phyloP scores from a whole-genome alignment of 2,329 filamentous ascomycete species.

The Helotiales sp. region DNA sequence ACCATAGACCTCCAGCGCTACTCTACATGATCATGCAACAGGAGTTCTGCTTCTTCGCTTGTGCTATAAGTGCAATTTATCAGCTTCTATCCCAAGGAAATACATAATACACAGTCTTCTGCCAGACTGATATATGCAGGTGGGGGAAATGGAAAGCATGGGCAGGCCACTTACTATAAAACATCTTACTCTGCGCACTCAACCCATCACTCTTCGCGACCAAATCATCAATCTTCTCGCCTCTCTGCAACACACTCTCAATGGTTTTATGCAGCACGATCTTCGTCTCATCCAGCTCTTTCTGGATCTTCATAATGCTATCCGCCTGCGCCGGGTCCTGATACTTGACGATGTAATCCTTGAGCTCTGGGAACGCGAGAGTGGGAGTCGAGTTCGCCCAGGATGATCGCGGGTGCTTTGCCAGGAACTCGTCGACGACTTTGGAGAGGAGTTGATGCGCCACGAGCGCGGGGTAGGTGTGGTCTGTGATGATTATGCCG shows the following conservation, averaged over 20 bases:
- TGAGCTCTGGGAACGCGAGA: slow-evolving; percentile 73
- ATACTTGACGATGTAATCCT: slow-evolving; percentile 72
- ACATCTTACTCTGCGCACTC: slow-evolving; percentile 95
- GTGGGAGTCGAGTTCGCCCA: slow-evolving; percentile 62
- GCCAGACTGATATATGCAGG: neutral
- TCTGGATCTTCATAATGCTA: slow-evolving; percentile 93
- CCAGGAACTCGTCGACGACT: slow-evolving; percentile 84
- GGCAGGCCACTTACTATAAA: slow-evolving; percentile 72
- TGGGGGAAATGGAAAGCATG: neutral
- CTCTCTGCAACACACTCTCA: slow-evolving; percentile 83
- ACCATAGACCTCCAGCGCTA: neutral
- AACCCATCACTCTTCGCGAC: slow-evolving; percentile 92
- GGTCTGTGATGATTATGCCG: slow-evolving; percentile 78
- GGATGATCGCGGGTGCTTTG: slow-evolving; percentile 71
- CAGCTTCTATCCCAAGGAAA: neutral
- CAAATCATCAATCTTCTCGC: slow-evolving; percentile 94
- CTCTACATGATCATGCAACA: slow-evolving; percentile 73
- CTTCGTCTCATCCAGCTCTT: slow-evolving; percentile 97
- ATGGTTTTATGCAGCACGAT: slow-evolving; percentile 97
- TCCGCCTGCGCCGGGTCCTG: slow-evolving; percentile 83
- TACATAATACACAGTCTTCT: neutral
- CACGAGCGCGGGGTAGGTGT: slow-evolving; percentile 76
- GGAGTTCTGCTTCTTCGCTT: slow-evolving; percentile 82
- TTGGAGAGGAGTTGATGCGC: slow-evolving; percentile 89
- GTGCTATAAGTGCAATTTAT: slow-evolving; percentile 45